Conservation (phyloP, 2,329 filamentous ascomycete species). For the Ceratocystis variospora region DNA sequence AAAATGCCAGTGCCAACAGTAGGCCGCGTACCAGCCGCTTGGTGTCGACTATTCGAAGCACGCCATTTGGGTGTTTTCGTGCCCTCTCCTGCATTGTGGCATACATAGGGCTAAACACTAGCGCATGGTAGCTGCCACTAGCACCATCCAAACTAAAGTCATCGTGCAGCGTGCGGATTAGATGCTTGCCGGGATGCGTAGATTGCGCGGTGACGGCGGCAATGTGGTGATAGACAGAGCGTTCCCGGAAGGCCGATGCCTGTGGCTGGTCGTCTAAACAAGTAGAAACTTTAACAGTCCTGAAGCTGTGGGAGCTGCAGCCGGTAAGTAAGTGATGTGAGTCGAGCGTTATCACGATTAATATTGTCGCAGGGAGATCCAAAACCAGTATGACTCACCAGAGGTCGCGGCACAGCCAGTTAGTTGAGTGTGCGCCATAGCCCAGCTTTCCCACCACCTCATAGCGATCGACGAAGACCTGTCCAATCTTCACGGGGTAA, state of each 20-base stretch:
- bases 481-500: slow-evolving; percentile 22
- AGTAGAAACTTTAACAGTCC: slow-evolving; percentile 11
- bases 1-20: slow-evolving; percentile 15
- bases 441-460: slow-evolving; percentile 24
- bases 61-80: slow-evolving; percentile 5
- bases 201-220: background rate
- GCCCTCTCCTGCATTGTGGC: slow-evolving; percentile 12
- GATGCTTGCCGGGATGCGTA: slow-evolving; percentile 11
- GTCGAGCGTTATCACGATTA: background rate
- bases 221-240: slow-evolving; percentile 13
- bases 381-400: slow-evolving; percentile 15
- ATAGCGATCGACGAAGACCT: slow-evolving; percentile 22
- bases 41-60: slow-evolving; percentile 6
- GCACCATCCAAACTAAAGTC: slow-evolving; percentile 9
- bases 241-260: background rate
- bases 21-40: slow-evolving; percentile 11
- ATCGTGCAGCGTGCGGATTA: slow-evolving; percentile 14
- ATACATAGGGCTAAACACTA: slow-evolving; percentile 16
- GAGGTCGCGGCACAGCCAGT: slow-evolving; percentile 23
- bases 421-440: slow-evolving; percentile 23
- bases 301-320: slow-evolving; percentile 7
- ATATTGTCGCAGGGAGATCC: background rate
- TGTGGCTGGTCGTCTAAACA: slow-evolving; percentile 6
- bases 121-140: slow-evolving; percentile 10
- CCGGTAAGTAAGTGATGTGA: background rate